Evolutionary conservation across 495 filamentous ascomycete species (phyloP), one percentile per base, ranked within the genome.

Genomic region (Chaetomidium leptoderma): DNA sequence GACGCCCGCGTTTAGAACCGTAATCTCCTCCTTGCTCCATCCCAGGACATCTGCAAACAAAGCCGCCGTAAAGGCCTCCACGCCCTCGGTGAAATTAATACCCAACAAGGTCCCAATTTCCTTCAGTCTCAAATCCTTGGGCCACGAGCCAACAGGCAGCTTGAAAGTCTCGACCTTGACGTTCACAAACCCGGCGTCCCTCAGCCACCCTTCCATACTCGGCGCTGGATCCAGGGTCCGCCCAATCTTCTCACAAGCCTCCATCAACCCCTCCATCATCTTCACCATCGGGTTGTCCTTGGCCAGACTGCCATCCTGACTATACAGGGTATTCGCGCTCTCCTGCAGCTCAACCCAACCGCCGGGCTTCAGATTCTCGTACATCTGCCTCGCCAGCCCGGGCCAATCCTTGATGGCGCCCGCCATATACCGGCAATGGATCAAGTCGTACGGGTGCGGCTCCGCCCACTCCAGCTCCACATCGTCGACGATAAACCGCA

Each of bases 381-480:
- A 82, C 1, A 70, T 73, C 54, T 80, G 74, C 10, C 58, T 52
- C 53, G 82, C 66, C 33, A 81, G 70, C 30, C 63, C 57, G 27
- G 59, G 70, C 64, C 79, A 81, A 67, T 83, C 75, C 26, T 73
- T 64, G 55, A 83, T 79, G 40, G 67, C 75, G 59, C 73, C 74
- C 33, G 72, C 71, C 58, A 85, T 71, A 55, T 77, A 71, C 10
- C 81, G 75, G 9, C 71, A 67, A 58, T 84, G 77, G 54, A 85
- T 76, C 60, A 76, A 79, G 65, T 83, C 75, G 61, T 80, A 84
- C 26, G 70, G 64, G n/a, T 71, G 60, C 39, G 58, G 60, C 55
- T 76, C 82, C 0, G 73, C 59, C 82, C 81, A 86, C 4, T 75
- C 67, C 36, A 79, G 76, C 62, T 83, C 81, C 2, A 74, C 75